These are phyloP conservation scores for Apiotrichum laibachii DNA, from an alignment of 1,284 basidiomycete species.

Conservation along the genomic window DNA sequence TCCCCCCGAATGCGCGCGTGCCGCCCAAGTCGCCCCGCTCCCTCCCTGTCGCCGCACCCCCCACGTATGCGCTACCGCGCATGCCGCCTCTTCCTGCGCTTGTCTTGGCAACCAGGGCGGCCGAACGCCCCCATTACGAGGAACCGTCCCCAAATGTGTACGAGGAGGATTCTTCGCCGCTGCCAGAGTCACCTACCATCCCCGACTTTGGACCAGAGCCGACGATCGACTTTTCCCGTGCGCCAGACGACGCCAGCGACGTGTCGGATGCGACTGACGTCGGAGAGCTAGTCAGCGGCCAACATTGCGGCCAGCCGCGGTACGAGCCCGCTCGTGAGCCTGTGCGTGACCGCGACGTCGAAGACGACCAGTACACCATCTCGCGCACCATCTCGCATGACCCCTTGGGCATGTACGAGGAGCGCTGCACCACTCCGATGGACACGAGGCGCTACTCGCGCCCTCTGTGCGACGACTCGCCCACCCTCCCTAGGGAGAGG, in stretches of 20 bases:
- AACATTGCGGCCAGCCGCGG: not conserved
- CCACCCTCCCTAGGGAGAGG: not conserved
- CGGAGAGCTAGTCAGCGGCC: not conserved
- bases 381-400: not conserved
- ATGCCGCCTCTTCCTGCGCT: not conserved
- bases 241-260: not conserved
- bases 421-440: not conserved
- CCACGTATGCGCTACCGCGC: not conserved
- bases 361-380: not conserved
- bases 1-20: not conserved
- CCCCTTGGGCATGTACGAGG: not conserved
- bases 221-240: not conserved
- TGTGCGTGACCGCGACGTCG: not conserved
- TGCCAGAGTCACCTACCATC: not conserved
- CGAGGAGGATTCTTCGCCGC: too few species aligned
- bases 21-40: not conserved
- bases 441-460: not conserved
- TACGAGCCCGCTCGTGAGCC: not conserved
- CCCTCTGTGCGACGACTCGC: constrained; percentile 1
- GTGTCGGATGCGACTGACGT: not conserved
- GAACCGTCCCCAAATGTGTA: too few species aligned
- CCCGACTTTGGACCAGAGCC: not conserved
- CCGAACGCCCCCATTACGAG: too few species aligned
- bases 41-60: not conserved
- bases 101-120: too few species aligned